Percentiles rank a stretch among this genome's conserved stretches.
phyloP scores from a whole-genome alignment of 148 eudicot genomes.

The Rheum nobile region DNA sequence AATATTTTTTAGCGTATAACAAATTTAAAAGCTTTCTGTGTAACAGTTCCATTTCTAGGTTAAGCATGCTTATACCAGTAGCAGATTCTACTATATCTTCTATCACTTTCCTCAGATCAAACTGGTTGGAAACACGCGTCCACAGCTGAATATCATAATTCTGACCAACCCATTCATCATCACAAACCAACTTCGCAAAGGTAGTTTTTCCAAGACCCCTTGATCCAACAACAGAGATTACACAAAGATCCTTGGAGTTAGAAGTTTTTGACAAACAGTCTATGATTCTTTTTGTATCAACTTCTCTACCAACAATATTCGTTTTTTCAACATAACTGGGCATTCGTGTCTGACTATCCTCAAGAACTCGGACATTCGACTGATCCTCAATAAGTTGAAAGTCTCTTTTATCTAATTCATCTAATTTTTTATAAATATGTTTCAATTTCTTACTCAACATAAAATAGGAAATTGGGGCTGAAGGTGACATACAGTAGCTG shows the following conservation, averaged over 20 bases:
- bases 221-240: conserved; percentile 3
- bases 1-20: conserved; percentile 1
- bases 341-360: not conserved
- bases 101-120: conserved; percentile 4
- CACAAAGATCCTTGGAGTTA: conserved; percentile 2
- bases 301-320: conserved; percentile 6
- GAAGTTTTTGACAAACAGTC: not conserved
- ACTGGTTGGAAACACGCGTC: conserved; percentile 3
- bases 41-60: conserved; percentile 3
- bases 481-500: conserved; percentile 11
- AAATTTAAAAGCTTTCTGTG: conserved; percentile 3
- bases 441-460: conserved; percentile 10
- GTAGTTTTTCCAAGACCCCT: conserved; percentile 2
- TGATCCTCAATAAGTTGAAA: conserved; percentile 13
- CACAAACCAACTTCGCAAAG: conserved; percentile 3
- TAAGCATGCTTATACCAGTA: not conserved
- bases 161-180: not conserved
- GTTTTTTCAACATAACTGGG: not conserved
- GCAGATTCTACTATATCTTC: conserved; percentile 6
- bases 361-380: not conserved
- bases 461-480: not conserved
- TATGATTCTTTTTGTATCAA: not conserved
- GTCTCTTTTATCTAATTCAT: conserved; percentile 11
- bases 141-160: conserved; percentile 2
- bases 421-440: conserved; percentile 7